Evolutionary conservation across 345 rosid species (phyloP).

Genomic region (Melaleuca alternifolia): DNA sequence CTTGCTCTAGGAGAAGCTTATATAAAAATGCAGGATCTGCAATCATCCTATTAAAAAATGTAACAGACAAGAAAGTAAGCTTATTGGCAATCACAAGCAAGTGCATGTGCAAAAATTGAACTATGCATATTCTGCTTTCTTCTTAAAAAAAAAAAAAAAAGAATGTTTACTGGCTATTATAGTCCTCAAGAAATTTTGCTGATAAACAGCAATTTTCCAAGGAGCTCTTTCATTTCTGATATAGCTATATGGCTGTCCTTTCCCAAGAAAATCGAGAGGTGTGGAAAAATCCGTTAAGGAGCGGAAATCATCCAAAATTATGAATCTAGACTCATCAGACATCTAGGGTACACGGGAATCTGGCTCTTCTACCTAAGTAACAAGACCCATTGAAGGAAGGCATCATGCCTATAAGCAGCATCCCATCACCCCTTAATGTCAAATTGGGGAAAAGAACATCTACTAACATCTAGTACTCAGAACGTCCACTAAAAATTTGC

Average conservation of each 20-base stretch:
- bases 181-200: background rate
- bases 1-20: slow-evolving; percentile 78
- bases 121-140: background rate
- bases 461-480: background rate
- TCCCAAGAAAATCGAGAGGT: background rate
- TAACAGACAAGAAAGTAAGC: background rate
- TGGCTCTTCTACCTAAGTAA: background rate
- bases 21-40: slow-evolving; percentile 91
- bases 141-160: background rate
- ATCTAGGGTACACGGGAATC: background rate
- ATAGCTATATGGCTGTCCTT: background rate
- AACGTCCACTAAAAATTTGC: background rate
- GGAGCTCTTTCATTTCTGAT: background rate
- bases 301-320: background rate
- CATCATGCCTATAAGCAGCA: background rate
- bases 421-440: background rate
- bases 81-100: background rate
- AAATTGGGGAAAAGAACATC: background rate
- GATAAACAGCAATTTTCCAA: background rate
- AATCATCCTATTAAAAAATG: slow-evolving; percentile 53
- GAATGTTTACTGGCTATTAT: background rate
- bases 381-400: background rate
- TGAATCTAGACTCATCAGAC: background rate
- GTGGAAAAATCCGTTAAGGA: background rate
- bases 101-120: background rate